These are phyloP conservation scores for Geotrichum candidum DNA, from an alignment of 1,139 yeast species.

Conservation along the genomic window DNA sequence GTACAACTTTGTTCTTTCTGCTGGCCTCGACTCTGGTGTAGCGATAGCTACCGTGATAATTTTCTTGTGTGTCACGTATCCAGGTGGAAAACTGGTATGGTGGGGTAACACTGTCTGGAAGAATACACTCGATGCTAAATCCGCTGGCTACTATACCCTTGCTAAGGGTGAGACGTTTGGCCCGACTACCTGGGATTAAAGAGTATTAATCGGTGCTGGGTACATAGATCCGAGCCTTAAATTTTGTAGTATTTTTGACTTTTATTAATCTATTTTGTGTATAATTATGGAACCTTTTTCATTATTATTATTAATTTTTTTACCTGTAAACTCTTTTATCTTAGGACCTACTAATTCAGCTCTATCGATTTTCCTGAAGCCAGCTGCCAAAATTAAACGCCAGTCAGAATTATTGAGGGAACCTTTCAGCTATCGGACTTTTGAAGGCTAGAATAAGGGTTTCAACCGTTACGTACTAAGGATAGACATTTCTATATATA, in stretches of 20 bases:
- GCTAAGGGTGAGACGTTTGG: constrained; percentile 38
- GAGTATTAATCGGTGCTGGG: no score
- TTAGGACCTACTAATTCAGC: no score
- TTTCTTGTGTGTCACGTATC: constrained; percentile 43
- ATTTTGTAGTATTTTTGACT: no score
- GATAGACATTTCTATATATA: no score
- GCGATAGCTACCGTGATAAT: constrained; percentile 49
- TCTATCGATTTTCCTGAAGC: no score
- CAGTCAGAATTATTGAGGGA: background rate
- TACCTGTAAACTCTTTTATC: no score
- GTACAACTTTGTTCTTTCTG: constrained; percentile 54
- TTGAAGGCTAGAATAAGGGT: background rate
- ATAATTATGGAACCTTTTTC: no score
- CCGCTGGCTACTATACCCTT: constrained; percentile 27
- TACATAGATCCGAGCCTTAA: no score
- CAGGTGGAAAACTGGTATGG: constrained; percentile 40
- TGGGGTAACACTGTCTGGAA: constrained; percentile 47
- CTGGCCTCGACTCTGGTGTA: constrained; percentile 31
- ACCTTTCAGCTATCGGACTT: background rate
- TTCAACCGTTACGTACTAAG: background rate
- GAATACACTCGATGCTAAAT: constrained; percentile 28
- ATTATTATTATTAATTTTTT: no score
- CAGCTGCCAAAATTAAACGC: no score
- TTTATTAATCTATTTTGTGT: no score
- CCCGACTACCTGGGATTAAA: constrained; percentile 31